Conservation (phyloP, 495 filamentous ascomycete genomes). For the Trichoderma virens region DNA sequence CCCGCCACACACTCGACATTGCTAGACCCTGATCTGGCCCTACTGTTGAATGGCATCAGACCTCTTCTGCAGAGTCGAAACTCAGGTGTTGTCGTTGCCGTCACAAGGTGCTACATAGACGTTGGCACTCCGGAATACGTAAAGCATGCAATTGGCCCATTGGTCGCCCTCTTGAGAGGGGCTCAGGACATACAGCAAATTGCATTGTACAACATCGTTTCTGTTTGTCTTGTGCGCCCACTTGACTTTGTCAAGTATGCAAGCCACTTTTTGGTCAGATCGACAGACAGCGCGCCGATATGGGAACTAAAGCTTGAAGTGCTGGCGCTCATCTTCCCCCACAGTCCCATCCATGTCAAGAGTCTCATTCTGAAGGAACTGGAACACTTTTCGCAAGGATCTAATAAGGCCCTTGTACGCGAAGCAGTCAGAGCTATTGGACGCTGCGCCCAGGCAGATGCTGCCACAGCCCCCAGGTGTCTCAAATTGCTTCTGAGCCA, state of each 20-base stretch:
- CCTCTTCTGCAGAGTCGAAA: constrained; percentile 87
- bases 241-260: constrained; percentile 73
- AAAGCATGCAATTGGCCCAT: constrained; percentile 62
- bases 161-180: constrained; percentile 76
- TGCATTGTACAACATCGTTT: constrained; percentile 87
- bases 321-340: constrained; percentile 80
- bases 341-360: constrained; percentile 66
- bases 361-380: constrained; percentile 84
- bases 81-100: constrained; percentile 82
- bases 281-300: constrained; percentile 72
- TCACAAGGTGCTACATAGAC: constrained; percentile 75
- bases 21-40: constrained; percentile 74
- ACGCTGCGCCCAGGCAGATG: constrained; percentile 75
- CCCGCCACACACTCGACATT: constrained; percentile 22
- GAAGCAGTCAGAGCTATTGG: constrained; percentile 90
- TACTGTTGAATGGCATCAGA: constrained; percentile 71
- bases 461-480: constrained; percentile 63
- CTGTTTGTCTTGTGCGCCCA: constrained; percentile 66
- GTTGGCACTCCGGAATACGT: constrained; percentile 71
- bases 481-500: constrained; percentile 73
- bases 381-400: constrained; percentile 77
- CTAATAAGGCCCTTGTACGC: constrained; percentile 68
- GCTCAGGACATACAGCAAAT: constrained; percentile 81
- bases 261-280: constrained; percentile 77
- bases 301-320: constrained; percentile 89